Conservation (phyloP, 257 asterid species). For the Nicotiana knightiana region DNA sequence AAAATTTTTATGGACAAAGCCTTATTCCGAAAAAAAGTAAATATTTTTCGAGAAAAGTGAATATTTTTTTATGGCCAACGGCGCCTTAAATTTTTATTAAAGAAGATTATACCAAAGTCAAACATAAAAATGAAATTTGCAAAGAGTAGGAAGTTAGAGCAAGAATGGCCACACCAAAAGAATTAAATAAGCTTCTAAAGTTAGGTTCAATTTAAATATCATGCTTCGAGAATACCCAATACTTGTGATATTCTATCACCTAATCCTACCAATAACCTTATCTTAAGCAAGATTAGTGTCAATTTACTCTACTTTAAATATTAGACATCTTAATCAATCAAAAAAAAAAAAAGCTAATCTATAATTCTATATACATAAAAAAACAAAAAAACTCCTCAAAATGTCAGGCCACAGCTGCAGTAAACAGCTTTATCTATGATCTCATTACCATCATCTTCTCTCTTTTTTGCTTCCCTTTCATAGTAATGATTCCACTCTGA, state of each 20-base stretch:
- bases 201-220: slow-evolving; percentile 4
- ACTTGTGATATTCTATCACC: slow-evolving; percentile 6
- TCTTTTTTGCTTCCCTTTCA: slow-evolving; percentile 23
- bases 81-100: background rate
- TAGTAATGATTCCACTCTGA: slow-evolving; percentile 35
- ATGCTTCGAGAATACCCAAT: slow-evolving; percentile 11
- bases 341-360: background rate
- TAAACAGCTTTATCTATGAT: slow-evolving; percentile 21
- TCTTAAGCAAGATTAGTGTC: slow-evolving; percentile 8
- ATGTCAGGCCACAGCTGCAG: slow-evolving; percentile 23
- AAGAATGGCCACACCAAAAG: background rate
- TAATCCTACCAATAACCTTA: slow-evolving; percentile 18
- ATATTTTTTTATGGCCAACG: too few relatives aligned
- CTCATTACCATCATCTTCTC: slow-evolving; percentile 10
- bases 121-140: background rate
- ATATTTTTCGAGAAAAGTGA: too few relatives aligned
- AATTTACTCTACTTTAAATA: background rate
- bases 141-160: too few relatives aligned
- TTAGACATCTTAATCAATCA: background rate
- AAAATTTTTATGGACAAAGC: too few relatives aligned
- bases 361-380: background rate
- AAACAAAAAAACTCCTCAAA: background rate
- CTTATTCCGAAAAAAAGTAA: too few relatives aligned
- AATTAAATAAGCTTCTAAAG: background rate
- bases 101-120: background rate